These are phyloP conservation scores for Pyrus hybrid DNA, from an alignment of 331 rosid species.

Conservation along the genomic window DNA sequence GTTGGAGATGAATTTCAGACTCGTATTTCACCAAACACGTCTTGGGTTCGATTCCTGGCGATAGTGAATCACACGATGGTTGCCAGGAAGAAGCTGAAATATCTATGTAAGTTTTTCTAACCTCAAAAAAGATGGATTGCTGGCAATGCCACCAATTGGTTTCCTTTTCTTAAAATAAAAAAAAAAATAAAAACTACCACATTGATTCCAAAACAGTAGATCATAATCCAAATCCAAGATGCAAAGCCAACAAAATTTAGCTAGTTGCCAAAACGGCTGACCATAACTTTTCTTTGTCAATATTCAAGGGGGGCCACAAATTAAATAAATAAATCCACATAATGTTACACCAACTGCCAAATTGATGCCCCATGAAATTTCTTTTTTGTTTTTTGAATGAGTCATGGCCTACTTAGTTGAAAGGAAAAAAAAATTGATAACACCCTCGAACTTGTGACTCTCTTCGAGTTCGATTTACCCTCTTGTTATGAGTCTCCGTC, in stretches of 20 bases:
- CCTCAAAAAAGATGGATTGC: no score
- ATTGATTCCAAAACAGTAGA: neutral
- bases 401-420: neutral
- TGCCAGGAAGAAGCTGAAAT: rapidly evolving
- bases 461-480: no score
- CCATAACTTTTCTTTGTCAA: neutral
- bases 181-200: no score
- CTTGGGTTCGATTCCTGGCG: rapidly evolving
- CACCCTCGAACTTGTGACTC: no score
- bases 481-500: no score
- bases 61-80: no score
- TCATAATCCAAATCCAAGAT: neutral
- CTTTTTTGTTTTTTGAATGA: neutral
- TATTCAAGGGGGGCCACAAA: neutral
- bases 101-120: rapidly evolving
- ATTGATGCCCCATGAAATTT: neutral
- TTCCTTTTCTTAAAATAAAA: no score
- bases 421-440: neutral
- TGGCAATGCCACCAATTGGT: no score
- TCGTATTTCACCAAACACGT: no score
- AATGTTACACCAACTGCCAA: neutral
- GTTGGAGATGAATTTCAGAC: rapidly evolving
- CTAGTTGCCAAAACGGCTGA: neutral
- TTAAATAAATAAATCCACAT: neutral
- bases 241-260: neutral